A percentile compares a stretch with the other conserved stretches of the same genome.
phyloP scores from a whole-genome alignment of 1,284 basidiomycete genomes.

The Austroboletus novae-zelandiae region DNA sequence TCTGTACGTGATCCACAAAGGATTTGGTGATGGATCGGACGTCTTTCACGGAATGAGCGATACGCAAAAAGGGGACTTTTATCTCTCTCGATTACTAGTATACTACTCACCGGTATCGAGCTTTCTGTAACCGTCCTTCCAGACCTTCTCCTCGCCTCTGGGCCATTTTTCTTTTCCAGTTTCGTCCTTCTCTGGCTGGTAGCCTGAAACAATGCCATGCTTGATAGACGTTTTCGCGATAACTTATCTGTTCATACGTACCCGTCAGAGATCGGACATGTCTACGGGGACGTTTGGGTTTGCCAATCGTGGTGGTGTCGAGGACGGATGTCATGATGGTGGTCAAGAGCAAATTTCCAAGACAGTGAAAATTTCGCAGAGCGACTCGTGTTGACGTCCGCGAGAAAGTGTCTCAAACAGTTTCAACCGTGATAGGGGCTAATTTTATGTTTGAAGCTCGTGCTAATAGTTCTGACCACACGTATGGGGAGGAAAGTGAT shows the following conservation, averaged over 20 bases:
- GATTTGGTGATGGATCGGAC: slow-evolving; percentile 69
- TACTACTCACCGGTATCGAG: slow-evolving; percentile 55
- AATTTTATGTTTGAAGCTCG: too few relatives aligned
- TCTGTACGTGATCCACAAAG: slow-evolving; percentile 85
- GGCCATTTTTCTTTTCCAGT: slow-evolving; percentile 83
- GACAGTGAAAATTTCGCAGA: too few relatives aligned
- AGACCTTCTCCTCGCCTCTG: slow-evolving; percentile 74
- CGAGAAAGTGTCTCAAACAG: too few relatives aligned
- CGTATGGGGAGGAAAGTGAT: slow-evolving; percentile 20
- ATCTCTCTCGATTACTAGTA: too few relatives aligned
- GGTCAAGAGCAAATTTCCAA: not conserved
- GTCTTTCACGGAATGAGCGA: slow-evolving; percentile 37
- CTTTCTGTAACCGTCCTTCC: slow-evolving; percentile 67
- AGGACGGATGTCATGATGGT: slow-evolving; percentile 48
- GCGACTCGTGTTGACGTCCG: too few relatives aligned
- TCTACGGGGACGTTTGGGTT: slow-evolving; percentile 52
- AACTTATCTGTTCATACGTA: slow-evolving; percentile 23
- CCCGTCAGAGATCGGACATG: slow-evolving; percentile 77
- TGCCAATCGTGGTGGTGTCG: slow-evolving; percentile 65
- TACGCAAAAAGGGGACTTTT: too few relatives aligned
- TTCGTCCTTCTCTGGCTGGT: slow-evolving; percentile 70
- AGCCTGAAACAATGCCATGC: slow-evolving; percentile 45
- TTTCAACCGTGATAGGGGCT: too few relatives aligned
- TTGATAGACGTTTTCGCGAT: not conserved
- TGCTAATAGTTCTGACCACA: too few relatives aligned